Conservation (phyloP, 163 green algal genomes). For the Prototheca cutis region DNA sequence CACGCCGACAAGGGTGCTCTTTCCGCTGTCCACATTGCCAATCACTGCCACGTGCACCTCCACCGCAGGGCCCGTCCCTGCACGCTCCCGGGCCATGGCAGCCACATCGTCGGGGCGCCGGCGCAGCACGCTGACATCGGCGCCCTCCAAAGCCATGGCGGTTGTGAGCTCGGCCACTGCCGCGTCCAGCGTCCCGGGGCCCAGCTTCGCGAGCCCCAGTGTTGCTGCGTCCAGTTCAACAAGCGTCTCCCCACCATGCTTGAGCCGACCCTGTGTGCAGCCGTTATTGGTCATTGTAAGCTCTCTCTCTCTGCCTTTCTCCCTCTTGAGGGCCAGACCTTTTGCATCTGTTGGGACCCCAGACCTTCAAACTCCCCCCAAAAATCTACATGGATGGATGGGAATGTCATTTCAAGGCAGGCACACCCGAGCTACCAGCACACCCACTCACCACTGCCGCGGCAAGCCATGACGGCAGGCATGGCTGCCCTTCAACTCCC, state of each 20-base stretch:
- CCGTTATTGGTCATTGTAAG: too few species aligned
- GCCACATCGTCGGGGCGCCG: slow-evolving; percentile 15
- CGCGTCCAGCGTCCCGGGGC: slow-evolving; percentile 29
- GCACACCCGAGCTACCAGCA: too few species aligned
- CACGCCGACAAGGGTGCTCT: slow-evolving; percentile 79
- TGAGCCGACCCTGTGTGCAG: too few species aligned
- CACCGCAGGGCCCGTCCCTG: slow-evolving; percentile 20
- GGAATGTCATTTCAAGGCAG: too few species aligned
- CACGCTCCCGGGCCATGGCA: slow-evolving; percentile 44
- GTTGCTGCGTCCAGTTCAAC: slow-evolving; percentile 48
- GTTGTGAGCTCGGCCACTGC: slow-evolving; percentile 22
- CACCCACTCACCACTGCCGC: too few species aligned
- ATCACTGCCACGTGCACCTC: slow-evolving; percentile 79
- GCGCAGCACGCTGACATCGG: slow-evolving; percentile 40
- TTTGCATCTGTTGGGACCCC: too few species aligned
- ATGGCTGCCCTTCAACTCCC: too few species aligned
- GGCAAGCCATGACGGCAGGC: too few species aligned
- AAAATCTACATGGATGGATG: too few species aligned
- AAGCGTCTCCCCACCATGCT: slow-evolving; percentile 65
- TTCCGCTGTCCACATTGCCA: slow-evolving; percentile 87
- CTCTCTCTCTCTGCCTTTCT: too few species aligned
- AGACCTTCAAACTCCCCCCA: too few species aligned
- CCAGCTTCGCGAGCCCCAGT: slow-evolving; percentile 36
- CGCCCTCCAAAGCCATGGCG: slow-evolving; percentile 7
- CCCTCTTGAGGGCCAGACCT: too few species aligned